These are phyloP conservation scores for Aspergillus sp. DNA, from an alignment of 2,329 filamentous ascomycete genomes.

Conservation along the genomic window DNA sequence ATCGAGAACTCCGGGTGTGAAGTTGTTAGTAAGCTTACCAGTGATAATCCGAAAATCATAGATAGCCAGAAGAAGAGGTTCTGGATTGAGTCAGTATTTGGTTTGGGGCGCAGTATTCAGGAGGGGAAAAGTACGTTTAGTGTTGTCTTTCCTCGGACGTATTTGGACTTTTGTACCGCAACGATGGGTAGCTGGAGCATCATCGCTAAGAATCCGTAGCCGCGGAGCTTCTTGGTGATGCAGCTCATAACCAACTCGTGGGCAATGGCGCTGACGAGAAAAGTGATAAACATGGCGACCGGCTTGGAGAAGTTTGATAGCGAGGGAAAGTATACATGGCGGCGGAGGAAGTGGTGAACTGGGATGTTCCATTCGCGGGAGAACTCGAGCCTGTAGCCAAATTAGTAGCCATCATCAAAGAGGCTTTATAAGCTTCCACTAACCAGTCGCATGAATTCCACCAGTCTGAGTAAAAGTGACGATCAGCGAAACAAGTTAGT, in stretches of 20 bases:
- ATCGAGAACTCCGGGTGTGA: neutral
- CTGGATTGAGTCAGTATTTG: conserved; percentile 26
- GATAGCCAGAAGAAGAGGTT: conserved; percentile 89
- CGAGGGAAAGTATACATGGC: conserved; percentile 89
- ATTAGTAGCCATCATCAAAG: neutral
- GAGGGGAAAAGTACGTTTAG: conserved; percentile 61
- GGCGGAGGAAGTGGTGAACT: conserved; percentile 89
- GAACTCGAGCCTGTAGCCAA: conserved; percentile 74
- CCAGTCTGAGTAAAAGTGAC: conserved; percentile 84
- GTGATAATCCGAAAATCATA: conserved; percentile 81
- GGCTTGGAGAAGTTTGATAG: conserved; percentile 73
- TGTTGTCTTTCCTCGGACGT: conserved; percentile 71
- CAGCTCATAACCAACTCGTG: conserved; percentile 98
- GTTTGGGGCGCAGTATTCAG: neutral
- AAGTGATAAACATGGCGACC: conserved; percentile 84
- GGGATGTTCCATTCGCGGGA: conserved; percentile 97
- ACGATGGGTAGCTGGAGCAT: conserved; percentile 97
- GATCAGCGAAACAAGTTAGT: conserved; percentile 87
- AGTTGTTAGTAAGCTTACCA: conserved; percentile 59
- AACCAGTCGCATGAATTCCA: conserved; percentile 62
- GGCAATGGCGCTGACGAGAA: conserved; percentile 82
- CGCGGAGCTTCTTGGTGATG: conserved; percentile 93
- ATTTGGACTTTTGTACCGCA: conserved; percentile 79
- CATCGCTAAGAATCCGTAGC: conserved; percentile 91
- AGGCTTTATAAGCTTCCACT: conserved; percentile 7